Evolutionary conservation across 495 filamentous ascomycete genomes (phyloP).

Genomic region (Achaetomiella virescens): DNA sequence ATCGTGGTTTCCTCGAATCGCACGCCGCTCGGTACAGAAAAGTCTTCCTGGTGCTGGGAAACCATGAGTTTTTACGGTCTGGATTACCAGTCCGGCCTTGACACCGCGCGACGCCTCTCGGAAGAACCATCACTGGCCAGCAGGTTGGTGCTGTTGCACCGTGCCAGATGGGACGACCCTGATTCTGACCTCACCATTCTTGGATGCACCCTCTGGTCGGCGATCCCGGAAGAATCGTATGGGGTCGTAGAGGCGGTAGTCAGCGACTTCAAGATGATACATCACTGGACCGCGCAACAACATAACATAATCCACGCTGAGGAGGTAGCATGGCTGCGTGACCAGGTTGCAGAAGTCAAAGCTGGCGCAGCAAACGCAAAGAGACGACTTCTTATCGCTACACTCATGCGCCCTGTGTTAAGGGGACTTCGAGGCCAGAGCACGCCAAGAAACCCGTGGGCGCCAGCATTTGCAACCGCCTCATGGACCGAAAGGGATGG

Average conservation of each 20-base stretch:
- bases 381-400: not conserved
- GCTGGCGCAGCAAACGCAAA: not conserved
- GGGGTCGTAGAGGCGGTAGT: constrained; percentile 38
- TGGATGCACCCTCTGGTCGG: constrained; percentile 54
- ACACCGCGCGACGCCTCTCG: constrained; percentile 38
- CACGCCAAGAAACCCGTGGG: not conserved
- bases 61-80: constrained; percentile 55
- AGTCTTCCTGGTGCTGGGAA: constrained; percentile 52
- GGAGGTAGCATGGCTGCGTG: constrained; percentile 43
- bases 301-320: constrained; percentile 43
- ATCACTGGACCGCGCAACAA: constrained; percentile 38
- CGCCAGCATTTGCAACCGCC: not conserved
- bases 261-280: constrained; percentile 47
- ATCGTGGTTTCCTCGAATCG: constrained; percentile 43
- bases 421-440: not conserved
- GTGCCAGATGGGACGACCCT: constrained; percentile 24
- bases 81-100: constrained; percentile 32
- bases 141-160: constrained; percentile 44
- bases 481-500: not conserved
- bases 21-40: constrained; percentile 40
- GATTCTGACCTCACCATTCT: constrained; percentile 39
- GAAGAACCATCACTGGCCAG: constrained; percentile 39
- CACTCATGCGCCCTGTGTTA: not conserved
- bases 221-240: constrained; percentile 33
- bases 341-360: constrained; percentile 28